Percentiles rank a stretch among this genome's conserved stretches.
These are phyloP conservation scores for Myxozyma kluyveri DNA, from an alignment of 805 yeast species.

Conservation along the genomic window DNA sequence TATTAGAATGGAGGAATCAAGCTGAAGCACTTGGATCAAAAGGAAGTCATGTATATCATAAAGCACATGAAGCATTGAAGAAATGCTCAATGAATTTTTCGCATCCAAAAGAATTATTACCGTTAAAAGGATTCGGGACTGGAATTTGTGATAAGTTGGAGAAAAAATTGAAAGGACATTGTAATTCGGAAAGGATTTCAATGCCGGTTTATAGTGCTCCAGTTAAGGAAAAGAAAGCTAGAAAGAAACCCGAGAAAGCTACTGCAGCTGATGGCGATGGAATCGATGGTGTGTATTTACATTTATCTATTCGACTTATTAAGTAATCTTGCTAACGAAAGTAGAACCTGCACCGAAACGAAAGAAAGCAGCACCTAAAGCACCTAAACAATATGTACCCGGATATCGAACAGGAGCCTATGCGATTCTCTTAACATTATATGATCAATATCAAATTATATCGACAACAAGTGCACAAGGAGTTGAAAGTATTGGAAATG, in stretches of 20 bases:
- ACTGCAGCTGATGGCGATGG: no score
- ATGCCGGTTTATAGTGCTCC: constrained; percentile 42
- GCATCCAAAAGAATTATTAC: constrained; percentile 57
- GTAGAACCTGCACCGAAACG: background rate
- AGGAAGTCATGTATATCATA: constrained; percentile 50
- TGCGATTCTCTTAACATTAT: constrained; percentile 67
- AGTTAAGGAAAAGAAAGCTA: background rate
- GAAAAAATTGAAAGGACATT: constrained; percentile 50
- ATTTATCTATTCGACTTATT: background rate
- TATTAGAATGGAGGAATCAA: constrained; percentile 17
- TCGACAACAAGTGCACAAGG: constrained; percentile 8
- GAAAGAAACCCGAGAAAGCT: constrained; percentile 1
- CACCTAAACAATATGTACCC: constrained; percentile 60
- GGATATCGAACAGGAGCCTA: constrained; percentile 76
- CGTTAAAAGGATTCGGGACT: constrained; percentile 69
- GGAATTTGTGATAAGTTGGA: constrained; percentile 56
- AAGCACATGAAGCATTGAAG: constrained; percentile 55
- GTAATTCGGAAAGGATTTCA: constrained; percentile 50
- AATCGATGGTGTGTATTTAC: no score
- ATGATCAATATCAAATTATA: constrained; percentile 34
- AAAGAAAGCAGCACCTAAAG: constrained; percentile 23
- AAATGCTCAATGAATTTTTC: constrained; percentile 46
- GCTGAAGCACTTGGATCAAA: constrained; percentile 45
- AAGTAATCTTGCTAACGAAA: no score
- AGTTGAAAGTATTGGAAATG: constrained; percentile 19